phyloP scores from a whole-genome alignment of 2,329 filamentous ascomycete genomes.

The Aureobasidium sp. region DNA sequence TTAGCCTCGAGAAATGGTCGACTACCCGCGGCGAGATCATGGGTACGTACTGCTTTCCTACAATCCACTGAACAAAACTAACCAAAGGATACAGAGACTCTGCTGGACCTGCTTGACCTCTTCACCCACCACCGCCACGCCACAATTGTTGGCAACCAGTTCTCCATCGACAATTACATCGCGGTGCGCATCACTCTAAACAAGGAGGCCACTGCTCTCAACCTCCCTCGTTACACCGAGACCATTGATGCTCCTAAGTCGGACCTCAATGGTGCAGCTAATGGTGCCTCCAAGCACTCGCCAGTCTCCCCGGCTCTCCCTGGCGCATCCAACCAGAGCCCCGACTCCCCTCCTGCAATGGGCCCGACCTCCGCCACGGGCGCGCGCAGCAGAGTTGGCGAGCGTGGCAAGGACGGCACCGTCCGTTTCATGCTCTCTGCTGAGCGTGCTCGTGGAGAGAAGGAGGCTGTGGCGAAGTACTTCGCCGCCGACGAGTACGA shows the following conservation, averaged over 20 bases:
- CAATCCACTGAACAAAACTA: no score
- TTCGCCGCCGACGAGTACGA: conserved; percentile 66
- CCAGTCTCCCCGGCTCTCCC: conserved; percentile 3
- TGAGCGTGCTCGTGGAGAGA: conserved; percentile 65
- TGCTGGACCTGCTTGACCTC: conserved; percentile 84
- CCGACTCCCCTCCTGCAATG: conserved; percentile 34
- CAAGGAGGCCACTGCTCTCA: conserved; percentile 61
- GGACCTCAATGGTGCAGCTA: conserved; percentile 30
- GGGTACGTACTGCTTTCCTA: conserved; percentile 15
- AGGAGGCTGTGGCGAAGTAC: conserved; percentile 57
- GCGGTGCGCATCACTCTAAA: conserved; percentile 82
- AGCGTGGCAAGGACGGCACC: conserved; percentile 58
- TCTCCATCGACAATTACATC: conserved; percentile 72
- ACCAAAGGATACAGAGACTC: conserved; percentile 52
- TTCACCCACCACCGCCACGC: conserved; percentile 76
- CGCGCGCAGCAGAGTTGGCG: conserved; percentile 28
- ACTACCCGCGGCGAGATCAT: conserved; percentile 41
- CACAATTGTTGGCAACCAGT: conserved; percentile 66
- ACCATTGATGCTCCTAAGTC: conserved; percentile 30
- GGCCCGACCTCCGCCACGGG: conserved; percentile 26
- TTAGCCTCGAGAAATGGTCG: conserved; percentile 40
- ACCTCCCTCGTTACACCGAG: conserved; percentile 56
- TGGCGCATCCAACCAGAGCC: conserved; percentile 22
- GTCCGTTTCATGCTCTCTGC: conserved; percentile 85
- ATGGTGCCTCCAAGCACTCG: conserved; percentile 22